A percentile compares a stretch with the other conserved stretches of the same genome.
Evolutionary conservation across 2,329 filamentous ascomycete genomes (phyloP).

Genomic region (Zymoseptoria crescenta): DNA sequence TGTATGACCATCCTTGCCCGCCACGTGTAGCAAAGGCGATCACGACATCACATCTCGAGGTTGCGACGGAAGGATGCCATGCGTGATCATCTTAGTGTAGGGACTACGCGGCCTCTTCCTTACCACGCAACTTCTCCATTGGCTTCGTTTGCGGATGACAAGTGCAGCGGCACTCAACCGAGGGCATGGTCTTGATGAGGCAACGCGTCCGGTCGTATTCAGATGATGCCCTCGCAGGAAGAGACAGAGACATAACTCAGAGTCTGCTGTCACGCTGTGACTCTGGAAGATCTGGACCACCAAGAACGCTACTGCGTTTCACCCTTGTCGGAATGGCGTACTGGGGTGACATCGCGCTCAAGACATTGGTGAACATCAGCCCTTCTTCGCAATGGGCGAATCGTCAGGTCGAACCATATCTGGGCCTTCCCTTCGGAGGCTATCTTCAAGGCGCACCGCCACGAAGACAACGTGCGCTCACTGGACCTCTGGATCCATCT

Average conservation of each 20-base stretch:
- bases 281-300: not conserved
- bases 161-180: not conserved
- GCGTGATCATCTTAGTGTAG: not conserved
- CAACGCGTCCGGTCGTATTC: not conserved
- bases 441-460: constrained; percentile 24
- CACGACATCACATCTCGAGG: not conserved
- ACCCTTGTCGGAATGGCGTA: constrained; percentile 4
- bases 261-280: not conserved
- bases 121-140: not conserved
- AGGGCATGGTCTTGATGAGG: not conserved
- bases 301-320: not conserved
- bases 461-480: constrained; percentile 21
- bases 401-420: constrained; percentile 23
- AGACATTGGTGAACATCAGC: constrained; percentile 23
- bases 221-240: not conserved
- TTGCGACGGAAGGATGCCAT: not conserved
- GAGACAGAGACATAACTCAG: not conserved
- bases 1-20: not conserved
- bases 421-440: constrained; percentile 27
- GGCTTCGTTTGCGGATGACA: not conserved
- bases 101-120: not conserved
- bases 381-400: constrained; percentile 29
- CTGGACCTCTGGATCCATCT: constrained; percentile 19
- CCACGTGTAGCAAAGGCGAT: not conserved
- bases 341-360: constrained; percentile 25